Base-by-base conservation (phyloP, 2,329 filamentous ascomycete genomes). In the Macrophomina phaseolina region DNA sequence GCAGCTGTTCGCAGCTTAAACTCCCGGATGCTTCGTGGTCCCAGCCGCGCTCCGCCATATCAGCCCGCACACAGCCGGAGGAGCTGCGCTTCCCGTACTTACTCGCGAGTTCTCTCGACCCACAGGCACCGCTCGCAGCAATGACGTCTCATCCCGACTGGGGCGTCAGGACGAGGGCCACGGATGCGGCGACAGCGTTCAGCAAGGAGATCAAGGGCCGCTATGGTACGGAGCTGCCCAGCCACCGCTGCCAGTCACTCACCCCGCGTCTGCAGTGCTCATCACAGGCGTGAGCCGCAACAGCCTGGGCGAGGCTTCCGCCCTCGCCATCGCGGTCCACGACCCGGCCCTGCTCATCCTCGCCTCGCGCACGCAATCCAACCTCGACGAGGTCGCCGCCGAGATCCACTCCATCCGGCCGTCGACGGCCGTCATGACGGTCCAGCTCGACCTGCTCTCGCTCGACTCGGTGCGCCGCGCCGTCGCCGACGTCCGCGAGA, bases 361-460 rank as follows among this genome's bases (percentile, higher is more conserved):
- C n/a, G 75, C 76, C 5, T 81, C 82, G 36, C 83, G 84, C 67
- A 82, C 75, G 52, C 63, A 71, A 5, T 60, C 74, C 16, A 86
- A 84, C 64, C 68, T 81, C 4, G 72, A 79, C 23, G 72, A 77
- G 1, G 79, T 80, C 0, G 76, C 75, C 16, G 73, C 79, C 3
- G 71, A 73, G 60, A 75, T 85, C 65, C 56, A 65, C 7, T 69
- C 72, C 3, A 63, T 73, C 11, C 67, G 77, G 56, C 77, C 81
- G 0, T 67, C 71, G 0, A 76, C 83, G 18, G 55, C 74, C 30
- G 76, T 74, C 0, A 77, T 78, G 42, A 62, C 72, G 1, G 63
- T 76, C 1, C 36, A 38, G 4, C 72, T 82, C 5, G 78, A 82
- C 68, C 76, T 82, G 4, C 70, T 72, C 5, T 77, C 75, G 4